Conservation (phyloP, 768 basidiomycete species). For the Agaricus blazei region DNA sequence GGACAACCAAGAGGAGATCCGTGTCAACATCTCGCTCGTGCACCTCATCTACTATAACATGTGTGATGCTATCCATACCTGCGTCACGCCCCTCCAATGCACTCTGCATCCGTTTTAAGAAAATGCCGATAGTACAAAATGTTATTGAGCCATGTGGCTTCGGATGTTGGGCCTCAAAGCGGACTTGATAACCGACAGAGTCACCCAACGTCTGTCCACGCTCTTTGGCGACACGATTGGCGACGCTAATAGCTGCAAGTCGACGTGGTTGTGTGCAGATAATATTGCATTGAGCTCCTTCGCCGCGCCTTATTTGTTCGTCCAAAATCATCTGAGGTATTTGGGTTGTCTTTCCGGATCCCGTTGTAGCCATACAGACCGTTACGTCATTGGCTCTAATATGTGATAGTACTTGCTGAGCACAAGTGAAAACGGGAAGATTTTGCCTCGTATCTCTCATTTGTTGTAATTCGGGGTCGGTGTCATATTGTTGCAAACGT, state of each 20-base stretch:
- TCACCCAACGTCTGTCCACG: slow-evolving; percentile 67
- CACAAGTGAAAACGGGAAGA: slow-evolving; percentile 73
- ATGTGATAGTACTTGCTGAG: slow-evolving; percentile 60
- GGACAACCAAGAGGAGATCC: slow-evolving; percentile 81
- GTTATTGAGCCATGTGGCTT: slow-evolving; percentile 80
- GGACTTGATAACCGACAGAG: slow-evolving; percentile 86
- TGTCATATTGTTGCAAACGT: slow-evolving; percentile 53
- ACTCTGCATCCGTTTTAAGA: slow-evolving; percentile 81
- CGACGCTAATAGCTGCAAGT: slow-evolving; percentile 87
- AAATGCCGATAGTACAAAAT: slow-evolving; percentile 91
- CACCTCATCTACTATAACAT: slow-evolving; percentile 92
- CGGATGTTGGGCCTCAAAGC: slow-evolving; percentile 81
- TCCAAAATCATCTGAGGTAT: slow-evolving; percentile 91
- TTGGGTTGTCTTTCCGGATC: slow-evolving; percentile 93
- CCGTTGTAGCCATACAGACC: slow-evolving; percentile 85
- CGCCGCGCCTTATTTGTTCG: slow-evolving; percentile 67
- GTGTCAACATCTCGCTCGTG: slow-evolving; percentile 96
- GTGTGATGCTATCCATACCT: slow-evolving; percentile 73
- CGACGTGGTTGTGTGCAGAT: slow-evolving; percentile 92
- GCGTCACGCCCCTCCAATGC: slow-evolving; percentile 45
- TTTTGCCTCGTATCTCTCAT: slow-evolving; percentile 65
- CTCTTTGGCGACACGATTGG: slow-evolving; percentile 87
- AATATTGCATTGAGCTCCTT: slow-evolving; percentile 83
- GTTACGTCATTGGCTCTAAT: slow-evolving; percentile 79
- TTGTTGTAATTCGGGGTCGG: slow-evolving; percentile 50